Evolutionary conservation across 495 filamentous ascomycete species (phyloP).

Genomic region (Trichoderma parareesei): DNA sequence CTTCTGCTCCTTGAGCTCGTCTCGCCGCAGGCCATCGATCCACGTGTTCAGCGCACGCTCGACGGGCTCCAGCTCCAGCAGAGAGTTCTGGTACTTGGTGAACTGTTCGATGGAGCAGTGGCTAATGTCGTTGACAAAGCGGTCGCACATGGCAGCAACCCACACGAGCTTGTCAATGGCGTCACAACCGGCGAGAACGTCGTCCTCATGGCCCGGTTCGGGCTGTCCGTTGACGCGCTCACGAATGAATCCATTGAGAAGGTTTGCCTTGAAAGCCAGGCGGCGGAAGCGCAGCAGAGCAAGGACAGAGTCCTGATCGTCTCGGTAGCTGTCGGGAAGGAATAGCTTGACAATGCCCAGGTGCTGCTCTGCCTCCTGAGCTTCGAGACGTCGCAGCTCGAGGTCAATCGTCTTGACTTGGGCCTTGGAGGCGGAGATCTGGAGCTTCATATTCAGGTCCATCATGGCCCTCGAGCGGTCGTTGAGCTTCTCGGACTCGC

Average conservation of each 20-base stretch:
- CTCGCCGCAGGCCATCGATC: slow-evolving; percentile 73
- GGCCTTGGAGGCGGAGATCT: slow-evolving; percentile 77
- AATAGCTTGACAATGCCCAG: slow-evolving; percentile 79
- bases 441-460: slow-evolving; percentile 90
- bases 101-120: slow-evolving; percentile 73
- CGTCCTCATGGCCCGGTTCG: slow-evolving; percentile 54
- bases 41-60: slow-evolving; percentile 83
- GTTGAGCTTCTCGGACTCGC: slow-evolving; percentile 79
- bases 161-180: slow-evolving; percentile 78
- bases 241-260: slow-evolving; percentile 72
- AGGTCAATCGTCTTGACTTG: slow-evolving; percentile 91
- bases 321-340: slow-evolving; percentile 77
- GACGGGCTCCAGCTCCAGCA: slow-evolving; percentile 88
- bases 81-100: slow-evolving; percentile 58
- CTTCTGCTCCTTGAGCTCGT: slow-evolving; percentile 79
- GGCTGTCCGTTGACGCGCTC: slow-evolving; percentile 56
- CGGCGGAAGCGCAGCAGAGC: slow-evolving; percentile 81
- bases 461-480: slow-evolving; percentile 85
- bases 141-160: slow-evolving; percentile 73
- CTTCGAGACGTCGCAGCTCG: slow-evolving; percentile 78
- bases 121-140: slow-evolving; percentile 71
- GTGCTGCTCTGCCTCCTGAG: slow-evolving; percentile 82
- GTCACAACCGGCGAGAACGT: slow-evolving; percentile 67
- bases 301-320: slow-evolving; percentile 72
- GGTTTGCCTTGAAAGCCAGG: slow-evolving; percentile 76